Evolutionary conservation across 2,329 filamentous ascomycete species (phyloP).

Genomic region (Penicillium capsulatum): DNA sequence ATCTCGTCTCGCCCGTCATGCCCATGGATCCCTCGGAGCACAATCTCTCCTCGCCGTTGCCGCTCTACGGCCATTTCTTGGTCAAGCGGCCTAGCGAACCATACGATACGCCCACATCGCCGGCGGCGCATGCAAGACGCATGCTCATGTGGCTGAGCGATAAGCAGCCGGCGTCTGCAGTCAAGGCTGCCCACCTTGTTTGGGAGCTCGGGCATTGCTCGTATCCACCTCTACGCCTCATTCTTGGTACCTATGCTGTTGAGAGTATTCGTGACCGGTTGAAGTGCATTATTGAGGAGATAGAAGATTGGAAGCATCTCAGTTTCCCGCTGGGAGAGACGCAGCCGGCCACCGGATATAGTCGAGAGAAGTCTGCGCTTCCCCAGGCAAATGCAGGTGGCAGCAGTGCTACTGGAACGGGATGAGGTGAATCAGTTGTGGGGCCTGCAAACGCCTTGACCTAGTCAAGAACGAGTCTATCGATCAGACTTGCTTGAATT

Average conservation of each 20-base stretch:
- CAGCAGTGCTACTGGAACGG: conserved; percentile 1
- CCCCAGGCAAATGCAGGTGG: conserved; percentile 10
- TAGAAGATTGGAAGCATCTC: conserved; percentile 87
- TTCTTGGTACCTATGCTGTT: conserved; percentile 91
- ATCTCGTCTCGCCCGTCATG: conserved; percentile 30
- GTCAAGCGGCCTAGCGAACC: conserved; percentile 80
- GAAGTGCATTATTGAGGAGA: conserved; percentile 87
- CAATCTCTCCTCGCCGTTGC: conserved; percentile 52
- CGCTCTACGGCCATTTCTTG: conserved; percentile 86
- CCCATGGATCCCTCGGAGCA: conserved; percentile 23
- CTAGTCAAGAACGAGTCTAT: no score
- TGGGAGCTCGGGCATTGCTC: conserved; percentile 94
- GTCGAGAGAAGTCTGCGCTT: conserved; percentile 6
- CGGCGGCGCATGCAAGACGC: conserved; percentile 79
- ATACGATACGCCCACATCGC: conserved; percentile 72
- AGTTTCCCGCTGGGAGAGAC: conserved; percentile 56
- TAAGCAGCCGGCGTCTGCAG: conserved; percentile 83
- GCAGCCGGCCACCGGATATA: conserved; percentile 12
- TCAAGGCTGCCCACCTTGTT: conserved; percentile 87
- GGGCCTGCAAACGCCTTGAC: no score
- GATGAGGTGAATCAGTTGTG: background rate
- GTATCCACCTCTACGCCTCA: conserved; percentile 80
- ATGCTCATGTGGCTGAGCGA: conserved; percentile 95
- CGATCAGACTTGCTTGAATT: no score
- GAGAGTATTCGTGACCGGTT: conserved; percentile 90